Percentiles rank a stretch among this genome's conserved stretches.
Evolutionary conservation across 1,139 yeast genomes (phyloP).

Genomic region (Saccharomycopsis hybrid): DNA sequence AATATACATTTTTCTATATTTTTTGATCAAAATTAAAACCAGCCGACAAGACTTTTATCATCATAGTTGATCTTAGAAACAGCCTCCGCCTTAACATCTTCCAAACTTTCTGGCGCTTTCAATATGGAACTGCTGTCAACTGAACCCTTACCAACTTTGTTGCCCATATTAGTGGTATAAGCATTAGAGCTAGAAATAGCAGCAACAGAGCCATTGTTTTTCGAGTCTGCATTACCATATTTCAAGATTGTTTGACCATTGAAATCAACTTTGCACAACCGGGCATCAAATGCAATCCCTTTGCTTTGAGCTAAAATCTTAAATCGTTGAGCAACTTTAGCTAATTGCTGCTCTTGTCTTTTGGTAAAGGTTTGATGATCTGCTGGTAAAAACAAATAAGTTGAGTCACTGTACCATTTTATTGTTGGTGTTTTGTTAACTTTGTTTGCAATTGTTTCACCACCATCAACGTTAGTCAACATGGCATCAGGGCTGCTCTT

Average conservation of each 20-base stretch:
- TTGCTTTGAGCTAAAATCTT: background rate
- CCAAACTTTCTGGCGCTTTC: background rate
- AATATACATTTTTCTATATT: too few species aligned
- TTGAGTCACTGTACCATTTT: slow-evolving; percentile 38
- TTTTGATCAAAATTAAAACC: slow-evolving; percentile 5
- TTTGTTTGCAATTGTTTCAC: background rate
- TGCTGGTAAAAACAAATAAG: slow-evolving; percentile 40
- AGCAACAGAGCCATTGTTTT: background rate
- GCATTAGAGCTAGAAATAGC: too few species aligned
- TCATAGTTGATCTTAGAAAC: slow-evolving; percentile 1
- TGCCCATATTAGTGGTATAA: background rate
- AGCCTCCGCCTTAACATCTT: background rate
- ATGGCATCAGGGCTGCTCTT: background rate
- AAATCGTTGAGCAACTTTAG: background rate
- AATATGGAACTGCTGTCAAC: background rate
- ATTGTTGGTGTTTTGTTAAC: too few species aligned
- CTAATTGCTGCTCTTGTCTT: slow-evolving; percentile 28
- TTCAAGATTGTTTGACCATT: slow-evolving; percentile 14
- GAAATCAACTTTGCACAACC: slow-evolving; percentile 16
- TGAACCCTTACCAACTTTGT: background rate
- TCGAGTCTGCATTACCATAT: background rate
- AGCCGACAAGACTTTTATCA: slow-evolving; percentile 7
- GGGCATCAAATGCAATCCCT: background rate
- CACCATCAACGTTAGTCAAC: background rate
- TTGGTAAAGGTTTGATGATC: slow-evolving; percentile 26